Evolutionary conservation across 768 basidiomycete genomes (phyloP).

Genomic region (Xerocomellus intermedius): DNA sequence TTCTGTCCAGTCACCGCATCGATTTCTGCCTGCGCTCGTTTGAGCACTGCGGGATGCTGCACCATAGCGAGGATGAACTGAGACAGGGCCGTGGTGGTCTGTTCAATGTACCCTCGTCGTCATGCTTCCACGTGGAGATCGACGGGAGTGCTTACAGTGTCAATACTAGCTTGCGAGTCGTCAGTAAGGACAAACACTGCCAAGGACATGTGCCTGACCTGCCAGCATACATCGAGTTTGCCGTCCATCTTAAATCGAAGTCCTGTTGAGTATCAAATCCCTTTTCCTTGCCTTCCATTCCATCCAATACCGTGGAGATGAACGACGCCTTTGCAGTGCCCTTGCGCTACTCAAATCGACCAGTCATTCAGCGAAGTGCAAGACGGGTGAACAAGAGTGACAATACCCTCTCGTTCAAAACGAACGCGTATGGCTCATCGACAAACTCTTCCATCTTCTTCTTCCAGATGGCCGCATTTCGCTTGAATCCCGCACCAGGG

Average conservation of each 20-base stretch:
- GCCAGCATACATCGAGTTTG: slow-evolving; percentile 76
- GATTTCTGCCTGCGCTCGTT: slow-evolving; percentile 62
- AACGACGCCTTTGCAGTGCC: slow-evolving; percentile 42
- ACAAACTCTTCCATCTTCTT: slow-evolving; percentile 62
- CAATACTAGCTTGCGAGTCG: slow-evolving; percentile 44
- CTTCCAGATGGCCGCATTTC: slow-evolving; percentile 61
- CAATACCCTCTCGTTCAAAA: slow-evolving; percentile 54
- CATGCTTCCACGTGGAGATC: not conserved
- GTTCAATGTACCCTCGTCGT: slow-evolving; percentile 14
- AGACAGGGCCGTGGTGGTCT: slow-evolving; percentile 50
- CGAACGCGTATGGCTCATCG: slow-evolving; percentile 58
- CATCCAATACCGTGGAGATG: slow-evolving; percentile 52
- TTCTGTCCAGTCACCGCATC: slow-evolving; percentile 44
- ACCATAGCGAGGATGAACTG: slow-evolving; percentile 72
- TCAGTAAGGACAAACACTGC: not conserved
- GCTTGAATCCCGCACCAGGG: slow-evolving; percentile 66
- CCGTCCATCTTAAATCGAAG: slow-evolving; percentile 75
- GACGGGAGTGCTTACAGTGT: slow-evolving; percentile 46
- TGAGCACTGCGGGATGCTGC: slow-evolving; percentile 53
- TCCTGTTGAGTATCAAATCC: slow-evolving; percentile 39
- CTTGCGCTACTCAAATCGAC: slow-evolving; percentile 24
- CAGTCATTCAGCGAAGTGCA: not conserved
- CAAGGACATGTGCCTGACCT: slow-evolving; percentile 14
- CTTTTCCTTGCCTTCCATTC: not conserved
- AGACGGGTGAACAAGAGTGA: not conserved